phyloP scores from a whole-genome alignment of 345 rosid genomes.

The Brassica napus region DNA sequence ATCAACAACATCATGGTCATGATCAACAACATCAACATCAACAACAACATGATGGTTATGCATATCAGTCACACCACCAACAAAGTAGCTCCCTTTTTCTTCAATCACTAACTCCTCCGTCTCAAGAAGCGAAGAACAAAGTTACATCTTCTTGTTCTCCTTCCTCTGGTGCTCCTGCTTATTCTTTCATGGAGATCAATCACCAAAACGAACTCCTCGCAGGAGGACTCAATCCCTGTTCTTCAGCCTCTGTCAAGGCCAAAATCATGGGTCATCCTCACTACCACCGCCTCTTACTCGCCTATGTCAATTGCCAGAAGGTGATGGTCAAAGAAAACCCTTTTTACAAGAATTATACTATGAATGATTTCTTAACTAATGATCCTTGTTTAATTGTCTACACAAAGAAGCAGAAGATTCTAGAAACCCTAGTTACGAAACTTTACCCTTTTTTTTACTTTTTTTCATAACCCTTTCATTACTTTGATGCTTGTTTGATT shows the following conservation, averaged over 20 bases:
- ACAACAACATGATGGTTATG: conserved; percentile 45
- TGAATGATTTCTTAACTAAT: neutral
- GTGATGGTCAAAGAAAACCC: conserved; percentile 38
- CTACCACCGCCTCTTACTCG: conserved; percentile 87
- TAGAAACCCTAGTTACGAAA: conserved; percentile 29
- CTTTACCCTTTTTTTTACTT: conserved; percentile 21
- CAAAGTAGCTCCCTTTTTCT: conserved; percentile 39
- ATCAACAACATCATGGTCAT: conserved; percentile 41
- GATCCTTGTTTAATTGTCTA: neutral
- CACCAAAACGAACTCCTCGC: conserved; percentile 33
- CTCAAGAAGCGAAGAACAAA: conserved; percentile 43
- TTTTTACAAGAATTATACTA: neutral
- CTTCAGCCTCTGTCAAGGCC: conserved; percentile 59
- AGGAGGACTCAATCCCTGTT: conserved; percentile 29
- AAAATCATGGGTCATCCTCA: conserved; percentile 99
- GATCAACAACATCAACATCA: conserved; percentile 40
- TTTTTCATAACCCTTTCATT: conserved; percentile 21
- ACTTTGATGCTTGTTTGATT: conserved; percentile 37
- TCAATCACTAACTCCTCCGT: conserved; percentile 34
- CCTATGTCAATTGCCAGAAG: conserved; percentile 95
- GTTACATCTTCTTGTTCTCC: conserved; percentile 41
- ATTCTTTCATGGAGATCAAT: conserved; percentile 67
- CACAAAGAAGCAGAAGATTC: conserved; percentile 22
- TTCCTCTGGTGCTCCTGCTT: conserved; percentile 46
- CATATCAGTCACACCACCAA: conserved; percentile 45